Conservation (phyloP, 2,329 filamentous ascomycete species). For the Xenoacremonium recifei region DNA sequence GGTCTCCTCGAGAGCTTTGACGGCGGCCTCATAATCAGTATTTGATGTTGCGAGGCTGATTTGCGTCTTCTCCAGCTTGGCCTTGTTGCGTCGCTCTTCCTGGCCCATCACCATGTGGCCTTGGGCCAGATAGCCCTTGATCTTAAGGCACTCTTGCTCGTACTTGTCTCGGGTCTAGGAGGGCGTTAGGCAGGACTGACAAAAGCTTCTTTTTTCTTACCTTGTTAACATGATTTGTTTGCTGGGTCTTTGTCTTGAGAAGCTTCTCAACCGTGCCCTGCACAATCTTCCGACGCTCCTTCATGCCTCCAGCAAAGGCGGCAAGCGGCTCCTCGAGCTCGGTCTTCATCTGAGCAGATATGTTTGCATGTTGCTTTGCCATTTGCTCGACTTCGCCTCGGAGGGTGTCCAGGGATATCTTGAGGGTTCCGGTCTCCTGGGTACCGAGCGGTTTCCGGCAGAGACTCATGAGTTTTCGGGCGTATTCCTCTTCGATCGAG, state of each 20-base stretch:
- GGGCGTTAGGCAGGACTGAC: constrained; percentile 6
- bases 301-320: constrained; percentile 92
- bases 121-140: constrained; percentile 97
- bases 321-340: constrained; percentile 91
- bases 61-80: constrained; percentile 97
- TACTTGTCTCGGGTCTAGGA: constrained; percentile 81
- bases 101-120: constrained; percentile 99
- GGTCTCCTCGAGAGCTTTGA: constrained; percentile 92
- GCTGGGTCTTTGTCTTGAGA: constrained; percentile 87
- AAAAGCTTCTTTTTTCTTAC: constrained; percentile 52
- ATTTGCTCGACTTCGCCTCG: constrained; percentile 89
- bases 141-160: constrained; percentile 96
- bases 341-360: constrained; percentile 91
- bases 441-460: constrained; percentile 88
- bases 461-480: constrained; percentile 81
- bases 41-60: constrained; percentile 90
- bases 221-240: constrained; percentile 91
- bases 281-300: constrained; percentile 94
- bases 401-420: constrained; percentile 80
- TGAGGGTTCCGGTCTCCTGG: constrained; percentile 79
- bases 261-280: constrained; percentile 93
- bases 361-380: constrained; percentile 88
- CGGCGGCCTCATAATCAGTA: constrained; percentile 87
- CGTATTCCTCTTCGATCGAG: constrained; percentile 94
- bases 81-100: constrained; percentile 98